Conservation (phyloP, 129 eudicot genomes). For the Oenanthe sinensis region DNA sequence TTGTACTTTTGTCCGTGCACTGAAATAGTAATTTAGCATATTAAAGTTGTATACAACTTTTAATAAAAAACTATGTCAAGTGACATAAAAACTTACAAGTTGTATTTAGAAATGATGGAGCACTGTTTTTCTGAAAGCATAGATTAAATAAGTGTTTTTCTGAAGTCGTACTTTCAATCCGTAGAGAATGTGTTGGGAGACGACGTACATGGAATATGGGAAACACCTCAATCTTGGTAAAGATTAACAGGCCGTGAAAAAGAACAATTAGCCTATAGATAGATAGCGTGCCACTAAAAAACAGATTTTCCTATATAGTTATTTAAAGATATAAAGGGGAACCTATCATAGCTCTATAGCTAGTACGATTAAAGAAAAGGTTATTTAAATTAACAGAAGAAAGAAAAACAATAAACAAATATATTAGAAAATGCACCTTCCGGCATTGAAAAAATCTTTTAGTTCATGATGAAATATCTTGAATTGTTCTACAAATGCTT, state of each 20-base stretch:
- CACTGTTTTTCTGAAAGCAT: not conserved
- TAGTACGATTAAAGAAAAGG: not conserved
- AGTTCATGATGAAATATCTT: constrained; percentile 87
- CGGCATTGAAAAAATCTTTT: constrained; percentile 98
- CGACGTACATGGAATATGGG: not conserved
- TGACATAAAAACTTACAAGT: not conserved
- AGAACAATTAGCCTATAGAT: not conserved
- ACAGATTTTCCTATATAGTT: not conserved
- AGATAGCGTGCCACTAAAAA: no score
- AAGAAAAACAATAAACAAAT: not conserved
- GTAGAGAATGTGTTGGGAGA: not conserved
- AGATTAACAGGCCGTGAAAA: not conserved
- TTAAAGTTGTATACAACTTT: not conserved
- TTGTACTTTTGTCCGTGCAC: not conserved
- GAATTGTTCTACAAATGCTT: constrained; percentile 83
- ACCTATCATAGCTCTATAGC: not conserved
- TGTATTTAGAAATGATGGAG: not conserved
- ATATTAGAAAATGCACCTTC: constrained; percentile 40
- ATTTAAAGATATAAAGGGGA: not conserved
- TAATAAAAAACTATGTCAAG: not conserved
- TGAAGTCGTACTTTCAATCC: not conserved
- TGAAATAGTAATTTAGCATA: not conserved
- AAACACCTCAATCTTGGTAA: not conserved
- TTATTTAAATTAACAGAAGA: not conserved
- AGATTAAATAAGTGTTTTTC: no score